A percentile compares a stretch with the other conserved stretches of the same genome.
Evolutionary conservation across 345 rosid genomes (phyloP).

Genomic region (Aethionema arabicum): DNA sequence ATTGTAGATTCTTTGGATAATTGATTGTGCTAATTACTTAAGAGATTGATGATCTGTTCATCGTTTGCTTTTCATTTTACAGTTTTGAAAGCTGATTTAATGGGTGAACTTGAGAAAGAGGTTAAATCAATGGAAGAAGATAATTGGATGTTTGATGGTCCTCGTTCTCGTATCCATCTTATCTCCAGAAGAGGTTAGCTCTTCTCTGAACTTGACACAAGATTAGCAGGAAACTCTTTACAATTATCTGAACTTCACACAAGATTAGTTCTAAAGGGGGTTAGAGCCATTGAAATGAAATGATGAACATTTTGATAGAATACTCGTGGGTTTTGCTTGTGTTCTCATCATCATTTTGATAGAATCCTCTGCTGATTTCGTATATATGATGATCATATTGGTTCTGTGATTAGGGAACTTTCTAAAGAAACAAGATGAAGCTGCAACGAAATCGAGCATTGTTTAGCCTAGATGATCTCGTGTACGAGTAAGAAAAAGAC

Average conservation of each 20-base stretch:
- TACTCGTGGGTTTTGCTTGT: background rate
- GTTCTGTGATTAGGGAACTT: slow-evolving; percentile 27
- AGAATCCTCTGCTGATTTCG: background rate
- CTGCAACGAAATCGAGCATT: slow-evolving; percentile 19
- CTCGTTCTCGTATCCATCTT: slow-evolving; percentile 81
- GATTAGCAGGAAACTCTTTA: too few species aligned
- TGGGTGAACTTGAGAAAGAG: slow-evolving; percentile 68
- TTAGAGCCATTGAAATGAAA: background rate
- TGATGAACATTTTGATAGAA: background rate
- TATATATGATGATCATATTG: background rate
- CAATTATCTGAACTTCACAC: too few species aligned
- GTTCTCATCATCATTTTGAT: slow-evolving; percentile 1
- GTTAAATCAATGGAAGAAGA: slow-evolving; percentile 91
- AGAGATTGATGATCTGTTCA: background rate
- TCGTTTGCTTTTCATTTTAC: slow-evolving; percentile 20
- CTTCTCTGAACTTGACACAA: too few species aligned
- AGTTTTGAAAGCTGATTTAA: slow-evolving; percentile 80
- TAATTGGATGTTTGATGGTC: slow-evolving; percentile 90
- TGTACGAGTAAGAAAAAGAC: background rate
- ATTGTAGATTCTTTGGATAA: slow-evolving; percentile 1
- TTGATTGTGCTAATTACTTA: slow-evolving; percentile 3
- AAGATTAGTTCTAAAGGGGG: too few species aligned
- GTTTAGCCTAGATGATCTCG: slow-evolving; percentile 30
- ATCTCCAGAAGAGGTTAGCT: slow-evolving; percentile 75
- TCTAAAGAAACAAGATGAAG: slow-evolving; percentile 24